phyloP scores from a whole-genome alignment of 1,139 yeast species.

The Scheffersomyces parashehatae region DNA sequence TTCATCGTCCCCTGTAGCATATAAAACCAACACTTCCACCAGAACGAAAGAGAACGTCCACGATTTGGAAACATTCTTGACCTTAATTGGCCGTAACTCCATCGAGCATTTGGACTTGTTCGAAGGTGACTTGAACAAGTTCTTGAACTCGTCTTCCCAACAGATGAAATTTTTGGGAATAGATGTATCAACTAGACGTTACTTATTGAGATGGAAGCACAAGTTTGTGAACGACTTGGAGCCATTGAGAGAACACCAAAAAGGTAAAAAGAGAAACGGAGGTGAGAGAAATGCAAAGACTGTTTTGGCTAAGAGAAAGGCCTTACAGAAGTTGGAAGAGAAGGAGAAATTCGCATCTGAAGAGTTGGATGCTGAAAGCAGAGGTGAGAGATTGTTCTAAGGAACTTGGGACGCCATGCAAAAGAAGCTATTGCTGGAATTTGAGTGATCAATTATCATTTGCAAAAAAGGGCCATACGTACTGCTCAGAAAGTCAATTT shows the following conservation, averaged over 20 bases:
- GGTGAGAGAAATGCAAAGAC: slow-evolving; percentile 84
- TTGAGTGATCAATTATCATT: neutral
- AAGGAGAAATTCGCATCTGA: slow-evolving; percentile 30
- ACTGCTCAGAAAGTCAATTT: neutral
- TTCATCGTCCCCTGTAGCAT: slow-evolving; percentile 18
- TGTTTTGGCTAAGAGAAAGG: slow-evolving; percentile 65
- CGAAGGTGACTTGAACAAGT: slow-evolving; percentile 69
- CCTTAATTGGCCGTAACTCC: slow-evolving; percentile 73
- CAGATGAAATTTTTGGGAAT: slow-evolving; percentile 79
- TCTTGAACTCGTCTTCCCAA: slow-evolving; percentile 57
- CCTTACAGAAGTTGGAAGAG: slow-evolving; percentile 54
- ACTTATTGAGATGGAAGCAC: slow-evolving; percentile 53
- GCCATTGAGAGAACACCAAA: slow-evolving; percentile 56
- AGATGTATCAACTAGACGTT: slow-evolving; percentile 70
- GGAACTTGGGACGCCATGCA: neutral
- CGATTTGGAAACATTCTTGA: slow-evolving; percentile 71
- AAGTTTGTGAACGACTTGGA: slow-evolving; percentile 57
- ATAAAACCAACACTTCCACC: slow-evolving; percentile 40
- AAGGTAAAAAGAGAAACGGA: slow-evolving; percentile 79
- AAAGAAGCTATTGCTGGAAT: neutral
- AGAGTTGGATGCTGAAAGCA: slow-evolving; percentile 20
- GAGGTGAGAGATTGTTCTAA: slow-evolving; percentile 22
- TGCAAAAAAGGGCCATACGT: neutral
- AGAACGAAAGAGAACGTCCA: slow-evolving; percentile 59
- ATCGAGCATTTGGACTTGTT: slow-evolving; percentile 68